Base-by-base conservation (phyloP, 2,329 filamentous ascomycete species). In the Didymella lethalis region DNA sequence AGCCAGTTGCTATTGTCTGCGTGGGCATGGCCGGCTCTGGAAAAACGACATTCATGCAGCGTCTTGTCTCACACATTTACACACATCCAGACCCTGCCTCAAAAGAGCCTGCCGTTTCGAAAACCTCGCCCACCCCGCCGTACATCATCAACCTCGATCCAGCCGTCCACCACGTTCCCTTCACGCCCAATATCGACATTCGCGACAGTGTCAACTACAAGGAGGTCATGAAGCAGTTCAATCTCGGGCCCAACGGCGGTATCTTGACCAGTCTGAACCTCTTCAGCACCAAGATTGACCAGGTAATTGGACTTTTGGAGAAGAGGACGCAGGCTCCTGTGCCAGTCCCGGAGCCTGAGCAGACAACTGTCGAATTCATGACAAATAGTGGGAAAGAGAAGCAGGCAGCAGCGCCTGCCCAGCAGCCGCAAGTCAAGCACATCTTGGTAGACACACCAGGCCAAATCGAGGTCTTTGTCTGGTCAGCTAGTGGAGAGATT, bases 11-110 rank as follows among this genome's bases (percentile, higher is more conserved):
- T 62, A 89, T 99, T 60, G 93, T 98, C 71, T 97, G 93, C 78
- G 89, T 99, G 48, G 95, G 95, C 83, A 98, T 98, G 94, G 95
- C 95, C 71, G 94, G 95, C 70, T 96, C 93, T 16, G 95, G 95
- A 72, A 99, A 99, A 83, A 99, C 95, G n/a, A 99, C 96, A 0
- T 99, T 99, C 75, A 98, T 99, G 94, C 94, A 98, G 77, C 88
- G 95, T 72, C 95, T 99, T 72, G 97, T 97, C 77, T 90, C 94
- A 0, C 86, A 99, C 75, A 88, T 99, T 3, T 94, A 98, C 75
- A 85, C 85, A 5, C 86, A 93, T 71, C 87, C 89, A 58, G 86
- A 89, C 18, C 73, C 74, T 1, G 75, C 72, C 4, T 56, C 64
- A 41, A 57, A 62, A 58, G 63, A 68, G 28, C 72, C 74, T 14